Evolutionary conservation across 208 protist genomes (phyloP), one percentile per base, ranked within the genome.

Genomic region (Angomonas ambiguus): DNA sequence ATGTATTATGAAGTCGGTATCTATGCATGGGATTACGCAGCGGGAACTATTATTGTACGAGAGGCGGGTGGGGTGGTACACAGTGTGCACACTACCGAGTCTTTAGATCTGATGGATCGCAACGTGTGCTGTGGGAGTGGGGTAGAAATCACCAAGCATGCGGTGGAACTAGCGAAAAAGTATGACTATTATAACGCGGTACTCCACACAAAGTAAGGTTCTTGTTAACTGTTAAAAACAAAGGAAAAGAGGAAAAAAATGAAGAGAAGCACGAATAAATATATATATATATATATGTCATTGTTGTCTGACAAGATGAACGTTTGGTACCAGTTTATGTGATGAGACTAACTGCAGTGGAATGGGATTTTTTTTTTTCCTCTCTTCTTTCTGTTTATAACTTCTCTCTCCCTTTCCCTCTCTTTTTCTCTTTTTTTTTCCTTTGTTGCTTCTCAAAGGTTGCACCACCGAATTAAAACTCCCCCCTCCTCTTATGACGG

Each of bases 51-150:
- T 30, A 94, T 96, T 64, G 76, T 96, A 16, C 76, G 79, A 5
- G 88, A 96, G 71, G 92, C 92, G 0, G 92, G 92, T 41, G 92
- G 91, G 16, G 80, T 95, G 3, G 85, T 95, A n/a, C 86, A 93
- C 61, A 80, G 90, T 73, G 79, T 92, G 24, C 83, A 95, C 16
- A 69, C 82, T 62, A 74, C 59, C 5, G 76, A 95, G 0, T 63
- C 63, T 16, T 80, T 87, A 18, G 79, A 88, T 66, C 61, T 95
- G 5, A 79, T 69, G 53, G 71, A 78, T 4, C 68, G 69, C n/a
- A 73, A 69, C 6, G 76, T 95, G 61, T 91, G 83, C 63, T 95
- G 89, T 62, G 89, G 84, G 22, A 80, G 76, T 61, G 77, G 67
- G 0, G 56, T 72, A 41, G 80, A 80, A 48, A 51, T 93, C 13